A percentile compares a stretch with the other conserved stretches of the same genome.
Evolutionary conservation across 768 basidiomycete genomes (phyloP).

Genomic region (Phanerodontia chrysosporium): DNA sequence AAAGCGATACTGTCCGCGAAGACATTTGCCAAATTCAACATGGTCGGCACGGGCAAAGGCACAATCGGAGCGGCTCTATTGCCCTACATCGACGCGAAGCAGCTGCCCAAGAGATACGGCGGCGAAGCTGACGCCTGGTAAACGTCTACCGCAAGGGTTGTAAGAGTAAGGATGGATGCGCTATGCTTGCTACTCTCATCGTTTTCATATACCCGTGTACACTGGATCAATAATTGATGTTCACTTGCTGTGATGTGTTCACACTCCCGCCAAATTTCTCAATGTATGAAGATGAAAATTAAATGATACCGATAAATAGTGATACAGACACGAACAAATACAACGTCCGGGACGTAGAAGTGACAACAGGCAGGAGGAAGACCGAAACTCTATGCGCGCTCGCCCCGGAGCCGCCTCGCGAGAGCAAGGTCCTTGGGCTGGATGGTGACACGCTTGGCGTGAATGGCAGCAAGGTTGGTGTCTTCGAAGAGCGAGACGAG

Average conservation of each 20-base stretch:
- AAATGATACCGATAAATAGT: constrained; percentile 1
- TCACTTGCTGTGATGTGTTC: neutral
- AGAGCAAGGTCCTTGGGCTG: constrained; percentile 56
- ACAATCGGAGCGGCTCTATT: constrained; percentile 57
- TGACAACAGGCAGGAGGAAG: neutral
- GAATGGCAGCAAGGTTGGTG: constrained; percentile 51
- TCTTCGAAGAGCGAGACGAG: constrained; percentile 40
- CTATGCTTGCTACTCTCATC: neutral
- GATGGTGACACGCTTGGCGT: constrained; percentile 48
- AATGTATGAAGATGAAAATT: neutral
- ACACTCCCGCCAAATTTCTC: neutral
- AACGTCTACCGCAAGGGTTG: neutral
- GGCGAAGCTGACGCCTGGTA: constrained; percentile 53
- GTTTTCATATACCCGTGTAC: neutral
- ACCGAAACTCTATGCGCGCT: constrained; percentile 28
- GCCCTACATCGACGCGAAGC: constrained; percentile 47
- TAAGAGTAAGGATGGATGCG: neutral
- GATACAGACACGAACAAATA: constrained; percentile 3
- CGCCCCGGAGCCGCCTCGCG: constrained; percentile 45
- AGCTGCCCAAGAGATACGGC: constrained; percentile 71
- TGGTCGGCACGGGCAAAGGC: constrained; percentile 63
- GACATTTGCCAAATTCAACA: constrained; percentile 78
- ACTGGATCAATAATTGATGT: neutral
- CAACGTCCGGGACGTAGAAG: neutral
- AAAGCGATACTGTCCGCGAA: constrained; percentile 67